Conservation (phyloP, 2,329 filamentous ascomycete genomes). For the Aspergillus sp. region DNA sequence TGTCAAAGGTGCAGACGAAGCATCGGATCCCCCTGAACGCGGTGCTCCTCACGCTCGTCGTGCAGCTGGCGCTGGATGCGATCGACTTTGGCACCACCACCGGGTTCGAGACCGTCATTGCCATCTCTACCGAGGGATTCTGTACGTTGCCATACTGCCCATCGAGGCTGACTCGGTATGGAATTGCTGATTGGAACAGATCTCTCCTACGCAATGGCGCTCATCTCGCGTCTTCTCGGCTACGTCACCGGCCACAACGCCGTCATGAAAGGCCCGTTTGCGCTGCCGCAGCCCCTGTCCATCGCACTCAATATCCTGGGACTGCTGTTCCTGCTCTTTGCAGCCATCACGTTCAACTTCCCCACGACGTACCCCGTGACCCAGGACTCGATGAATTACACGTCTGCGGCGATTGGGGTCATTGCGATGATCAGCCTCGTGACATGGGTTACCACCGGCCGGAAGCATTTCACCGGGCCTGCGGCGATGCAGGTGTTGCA, state of each 20-base stretch:
- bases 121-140: constrained; percentile 58
- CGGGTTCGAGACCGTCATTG: constrained; percentile 57
- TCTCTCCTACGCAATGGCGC: constrained; percentile 57
- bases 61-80: constrained; percentile 54
- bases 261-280: constrained; percentile 37
- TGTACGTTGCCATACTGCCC: constrained; percentile 35
- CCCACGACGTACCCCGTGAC: constrained; percentile 51
- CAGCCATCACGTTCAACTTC: constrained; percentile 58
- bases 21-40: constrained; percentile 52
- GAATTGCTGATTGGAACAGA: constrained; percentile 33
- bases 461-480: constrained; percentile 52
- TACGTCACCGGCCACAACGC: constrained; percentile 43
- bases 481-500: constrained; percentile 19
- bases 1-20: constrained; percentile 48
- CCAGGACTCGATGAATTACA: constrained; percentile 59
- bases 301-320: constrained; percentile 51
- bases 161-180: neutral
- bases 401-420: constrained; percentile 54
- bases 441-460: constrained; percentile 54
- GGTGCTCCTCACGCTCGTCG: constrained; percentile 45
- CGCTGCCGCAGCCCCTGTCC: constrained; percentile 46
- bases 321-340: constrained; percentile 53
- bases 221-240: constrained; percentile 51
- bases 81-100: constrained; percentile 58
- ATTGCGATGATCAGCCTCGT: constrained; percentile 51